Conservation (phyloP, 768 basidiomycete genomes). For the Hydnum rufescens region DNA sequence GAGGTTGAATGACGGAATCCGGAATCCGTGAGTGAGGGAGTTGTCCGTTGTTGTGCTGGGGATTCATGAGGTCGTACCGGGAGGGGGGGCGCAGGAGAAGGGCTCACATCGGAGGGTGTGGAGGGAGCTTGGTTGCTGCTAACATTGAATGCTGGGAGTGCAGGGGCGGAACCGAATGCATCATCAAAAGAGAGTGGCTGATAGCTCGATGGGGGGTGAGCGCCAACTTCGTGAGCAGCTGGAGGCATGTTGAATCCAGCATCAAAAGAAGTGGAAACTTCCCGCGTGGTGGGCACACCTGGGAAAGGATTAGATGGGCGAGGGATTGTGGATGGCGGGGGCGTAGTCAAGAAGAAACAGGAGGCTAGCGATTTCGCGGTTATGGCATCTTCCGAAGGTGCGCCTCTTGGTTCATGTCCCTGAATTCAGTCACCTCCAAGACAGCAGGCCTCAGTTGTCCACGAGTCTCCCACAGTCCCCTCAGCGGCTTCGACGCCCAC, state of each 20-base stretch:
- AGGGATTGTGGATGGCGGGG: background rate
- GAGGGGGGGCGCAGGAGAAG: too few relatives aligned
- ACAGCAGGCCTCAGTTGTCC: too few relatives aligned
- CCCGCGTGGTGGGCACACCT: background rate
- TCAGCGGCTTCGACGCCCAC: too few relatives aligned
- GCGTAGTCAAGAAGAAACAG: background rate
- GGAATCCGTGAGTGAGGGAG: background rate
- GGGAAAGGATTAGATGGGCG: constrained; percentile 9
- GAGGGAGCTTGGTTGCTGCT: background rate
- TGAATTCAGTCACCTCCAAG: too few relatives aligned
- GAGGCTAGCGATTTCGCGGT: background rate
- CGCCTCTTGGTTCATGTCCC: too few relatives aligned
- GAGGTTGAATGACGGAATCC: too few relatives aligned
- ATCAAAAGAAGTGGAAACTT: background rate
- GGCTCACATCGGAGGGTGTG: too few relatives aligned
- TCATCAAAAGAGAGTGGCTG: constrained; percentile 25
- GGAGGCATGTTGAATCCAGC: constrained; percentile 9
- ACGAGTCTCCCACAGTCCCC: too few relatives aligned
- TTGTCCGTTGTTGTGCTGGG: too few relatives aligned
- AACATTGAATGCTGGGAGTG: background rate
- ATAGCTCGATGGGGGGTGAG: background rate
- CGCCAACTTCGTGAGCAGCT: background rate
- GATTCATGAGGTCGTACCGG: too few relatives aligned
- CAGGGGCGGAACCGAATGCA: constrained; percentile 22
- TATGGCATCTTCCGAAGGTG: too few relatives aligned